Evolutionary conservation across 768 basidiomycete genomes (phyloP).

Genomic region (Calocybe gangraenosa): DNA sequence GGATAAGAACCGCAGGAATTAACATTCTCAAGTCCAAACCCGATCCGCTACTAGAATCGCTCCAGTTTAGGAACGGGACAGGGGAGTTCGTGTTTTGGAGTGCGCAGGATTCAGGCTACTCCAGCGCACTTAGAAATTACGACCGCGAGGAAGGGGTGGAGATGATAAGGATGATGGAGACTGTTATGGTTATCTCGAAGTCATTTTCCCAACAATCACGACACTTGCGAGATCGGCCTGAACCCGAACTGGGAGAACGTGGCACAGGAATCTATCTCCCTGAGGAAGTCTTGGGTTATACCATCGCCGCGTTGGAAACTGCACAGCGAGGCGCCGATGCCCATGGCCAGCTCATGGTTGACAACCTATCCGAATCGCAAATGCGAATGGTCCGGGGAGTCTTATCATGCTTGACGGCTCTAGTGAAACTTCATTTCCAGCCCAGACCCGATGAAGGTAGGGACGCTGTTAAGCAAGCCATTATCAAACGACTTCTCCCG

Average conservation of each 20-base stretch:
- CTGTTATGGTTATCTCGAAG: slow-evolving; percentile 73
- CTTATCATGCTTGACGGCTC: slow-evolving; percentile 60
- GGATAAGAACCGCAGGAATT: slow-evolving; percentile 87
- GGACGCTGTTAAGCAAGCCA: slow-evolving; percentile 75
- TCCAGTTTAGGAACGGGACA: slow-evolving; percentile 76
- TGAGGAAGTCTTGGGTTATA: slow-evolving; percentile 88
- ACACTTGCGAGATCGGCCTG: slow-evolving; percentile 73
- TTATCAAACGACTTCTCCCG: slow-evolving; percentile 85
- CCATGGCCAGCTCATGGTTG: slow-evolving; percentile 52
- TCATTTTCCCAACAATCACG: slow-evolving; percentile 81
- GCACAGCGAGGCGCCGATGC: slow-evolving; percentile 65
- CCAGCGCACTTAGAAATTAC: slow-evolving; percentile 45
- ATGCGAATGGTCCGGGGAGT: slow-evolving; percentile 75
- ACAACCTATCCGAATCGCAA: slow-evolving; percentile 76
- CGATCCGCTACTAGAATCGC: slow-evolving; percentile 62
- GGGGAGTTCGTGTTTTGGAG: slow-evolving; percentile 90
- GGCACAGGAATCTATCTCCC: slow-evolving; percentile 89
- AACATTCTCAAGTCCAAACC: slow-evolving; percentile 83
- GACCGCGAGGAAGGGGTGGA: slow-evolving; percentile 54
- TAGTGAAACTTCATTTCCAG: slow-evolving; percentile 67
- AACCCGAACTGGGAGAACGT: slow-evolving; percentile 68
- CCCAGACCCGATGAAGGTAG: slow-evolving; percentile 68
- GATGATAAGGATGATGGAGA: slow-evolving; percentile 80
- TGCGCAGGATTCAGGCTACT: slow-evolving; percentile 73
- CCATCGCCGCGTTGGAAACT: slow-evolving; percentile 77